Conservation (phyloP, 257 asterid species). For the Solanum piurae region DNA sequence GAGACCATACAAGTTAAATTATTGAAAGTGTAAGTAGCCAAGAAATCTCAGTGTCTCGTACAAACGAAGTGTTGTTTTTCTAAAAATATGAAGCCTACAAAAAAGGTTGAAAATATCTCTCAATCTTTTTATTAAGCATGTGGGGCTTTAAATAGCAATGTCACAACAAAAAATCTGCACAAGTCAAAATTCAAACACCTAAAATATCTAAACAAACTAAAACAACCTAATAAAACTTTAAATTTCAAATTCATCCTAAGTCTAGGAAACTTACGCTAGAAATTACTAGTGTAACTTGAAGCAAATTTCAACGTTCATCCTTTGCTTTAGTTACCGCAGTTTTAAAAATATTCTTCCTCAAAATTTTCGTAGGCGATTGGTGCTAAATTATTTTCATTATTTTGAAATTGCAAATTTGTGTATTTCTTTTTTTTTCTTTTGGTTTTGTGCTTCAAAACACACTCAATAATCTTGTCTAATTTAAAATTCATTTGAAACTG, state of each 20-base stretch:
- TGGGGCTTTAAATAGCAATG: neutral
- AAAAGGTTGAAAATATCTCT: neutral
- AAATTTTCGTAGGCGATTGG: neutral
- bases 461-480: neutral
- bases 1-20: neutral
- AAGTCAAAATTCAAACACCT: neutral
- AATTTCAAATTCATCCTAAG: neutral
- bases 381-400: neutral
- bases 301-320: too few relatives aligned
- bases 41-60: neutral
- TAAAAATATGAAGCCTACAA: neutral
- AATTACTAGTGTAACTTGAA: neutral
- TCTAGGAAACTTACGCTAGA: neutral
- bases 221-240: neutral
- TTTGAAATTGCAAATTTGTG: too few relatives aligned
- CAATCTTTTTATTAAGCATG: neutral
- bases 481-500: too few relatives aligned
- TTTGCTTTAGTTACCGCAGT: too few relatives aligned
- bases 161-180: neutral
- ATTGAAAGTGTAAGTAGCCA: neutral
- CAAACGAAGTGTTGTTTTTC: neutral
- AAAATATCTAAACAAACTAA: too few relatives aligned
- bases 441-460: neutral
- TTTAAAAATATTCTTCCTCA: neutral
- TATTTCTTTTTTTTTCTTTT: too few relatives aligned